These are phyloP conservation scores for Jamesozyma piceae DNA, from an alignment of 805 yeast genomes.

Conservation along the genomic window DNA sequence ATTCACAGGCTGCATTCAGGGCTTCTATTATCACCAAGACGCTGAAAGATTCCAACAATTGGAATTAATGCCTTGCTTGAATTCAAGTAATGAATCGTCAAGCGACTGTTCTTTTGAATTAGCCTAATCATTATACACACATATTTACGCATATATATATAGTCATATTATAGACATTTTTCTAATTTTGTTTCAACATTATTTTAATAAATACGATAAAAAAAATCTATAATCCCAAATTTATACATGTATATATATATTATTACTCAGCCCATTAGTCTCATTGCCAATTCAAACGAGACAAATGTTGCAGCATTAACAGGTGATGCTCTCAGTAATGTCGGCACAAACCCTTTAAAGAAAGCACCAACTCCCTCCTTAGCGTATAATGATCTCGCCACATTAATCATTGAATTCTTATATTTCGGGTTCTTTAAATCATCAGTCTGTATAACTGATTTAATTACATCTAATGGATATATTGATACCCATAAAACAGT, in stretches of 20 bases:
- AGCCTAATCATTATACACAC: conserved; percentile 15
- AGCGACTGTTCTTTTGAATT: conserved; percentile 16
- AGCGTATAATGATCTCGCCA: conserved; percentile 42
- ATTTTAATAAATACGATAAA: background rate
- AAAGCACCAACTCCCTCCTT: conserved; percentile 68
- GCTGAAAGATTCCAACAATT: conserved; percentile 72
- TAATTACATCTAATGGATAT: conserved; percentile 86
- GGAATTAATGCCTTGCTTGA: conserved; percentile 36
- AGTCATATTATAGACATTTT: background rate
- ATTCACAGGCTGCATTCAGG: conserved; percentile 61
- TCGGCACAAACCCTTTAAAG: conserved; percentile 86
- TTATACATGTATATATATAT: too few relatives aligned
- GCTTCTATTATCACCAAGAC: conserved; percentile 73
- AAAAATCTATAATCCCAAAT: background rate
- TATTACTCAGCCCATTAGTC: conserved; percentile 40
- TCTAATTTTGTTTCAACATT: background rate
- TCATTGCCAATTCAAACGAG: conserved; percentile 84
- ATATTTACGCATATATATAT: background rate
- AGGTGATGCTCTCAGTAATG: conserved; percentile 93
- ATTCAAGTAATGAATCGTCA: background rate
- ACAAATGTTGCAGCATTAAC: conserved; percentile 96
- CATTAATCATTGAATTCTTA: conserved; percentile 49
- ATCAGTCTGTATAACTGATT: conserved; percentile 80
- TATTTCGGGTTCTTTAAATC: conserved; percentile 50
- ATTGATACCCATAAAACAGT: conserved; percentile 74